Conservation (phyloP, 441 rosid species). For the Monsonia emarginata region DNA sequence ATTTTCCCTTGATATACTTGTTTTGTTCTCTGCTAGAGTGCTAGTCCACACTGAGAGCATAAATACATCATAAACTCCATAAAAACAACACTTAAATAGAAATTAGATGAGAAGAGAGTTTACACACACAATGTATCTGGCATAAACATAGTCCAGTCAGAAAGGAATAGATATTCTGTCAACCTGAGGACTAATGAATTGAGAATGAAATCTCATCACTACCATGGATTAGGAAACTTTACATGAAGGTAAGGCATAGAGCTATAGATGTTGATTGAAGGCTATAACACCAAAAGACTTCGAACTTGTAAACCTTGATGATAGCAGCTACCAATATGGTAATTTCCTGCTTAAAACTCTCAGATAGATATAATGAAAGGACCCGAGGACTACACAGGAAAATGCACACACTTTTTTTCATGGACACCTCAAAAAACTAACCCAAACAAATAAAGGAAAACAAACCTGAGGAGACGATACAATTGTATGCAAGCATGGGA, state of each 20-base stretch:
- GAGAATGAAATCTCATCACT: no score
- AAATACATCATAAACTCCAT: neutral
- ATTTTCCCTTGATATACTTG: neutral
- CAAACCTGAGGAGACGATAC: conserved; percentile 77
- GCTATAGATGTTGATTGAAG: no score
- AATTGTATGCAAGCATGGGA: conserved; percentile 70
- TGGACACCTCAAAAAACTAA: neutral
- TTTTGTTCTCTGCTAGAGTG: neutral
- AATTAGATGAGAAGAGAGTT: neutral
- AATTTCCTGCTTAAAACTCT: neutral
- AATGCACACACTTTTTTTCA: neutral
- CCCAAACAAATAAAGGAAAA: conserved; percentile 9
- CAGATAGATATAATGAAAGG: neutral
- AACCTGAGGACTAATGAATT: neutral
- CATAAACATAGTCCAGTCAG: neutral
- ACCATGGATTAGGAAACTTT: no score
- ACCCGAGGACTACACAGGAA: neutral
- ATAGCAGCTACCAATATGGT: neutral
- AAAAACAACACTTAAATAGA: neutral
- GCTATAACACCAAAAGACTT: no score
- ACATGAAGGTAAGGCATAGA: no score
- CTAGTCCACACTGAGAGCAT: neutral
- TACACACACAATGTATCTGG: neutral
- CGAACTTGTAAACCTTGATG: no score
- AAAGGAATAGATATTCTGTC: neutral